Base-by-base conservation (phyloP, 1,284 basidiomycete genomes). In the Mycosarcoma maydis region DNA sequence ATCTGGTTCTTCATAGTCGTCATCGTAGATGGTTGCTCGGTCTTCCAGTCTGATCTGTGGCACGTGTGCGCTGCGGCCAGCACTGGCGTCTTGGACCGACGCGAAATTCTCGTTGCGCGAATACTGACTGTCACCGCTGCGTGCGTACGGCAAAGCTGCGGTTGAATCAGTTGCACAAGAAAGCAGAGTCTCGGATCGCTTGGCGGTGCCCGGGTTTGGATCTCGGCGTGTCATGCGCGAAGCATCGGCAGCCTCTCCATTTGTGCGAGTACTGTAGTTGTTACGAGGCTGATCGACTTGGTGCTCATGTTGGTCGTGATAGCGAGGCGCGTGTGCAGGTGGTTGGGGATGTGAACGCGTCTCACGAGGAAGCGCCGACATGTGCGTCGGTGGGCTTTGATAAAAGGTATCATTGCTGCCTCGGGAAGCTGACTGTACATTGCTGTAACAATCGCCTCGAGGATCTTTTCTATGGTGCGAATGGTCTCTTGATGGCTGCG, bases 1-100 rank as follows among this genome's bases (percentile, higher is more conserved):
- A n/a, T 22, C 46, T n/a, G 37, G 20, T 42, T 71, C 67, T 51
- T 71, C 67, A 34, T 56, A 71, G 44, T 66, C 67, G 24, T 71
- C 67, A 8, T 71, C 67, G 41, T 71, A 71, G 37, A 65, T 46
- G 11, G 67, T 70, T 13, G 39, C 40, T 30, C 61, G 66, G 13
- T 64, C 60, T 10, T 42, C 55, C 4, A 43, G 7, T 20, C 38
- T 50, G 44, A 29, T 58, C 8, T 36, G 33, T 16, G 41, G 38
- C 4, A 40, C 16, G 9, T 16, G 33, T 11, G 27, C 34, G 20
- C 40, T 40, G 23, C 46, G 38, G 30, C 37, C 20, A 3, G 45
- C 17, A 8, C 20, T 14, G 22, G 40, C 22, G 13, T 27, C 14
- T 10, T 23, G 27, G 23, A 22, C 8, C 17, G 38, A 20, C 20